Evolutionary conservation across 116 monocot genomes (phyloP), one percentile per base, ranked within the genome.

Genomic region (Dioscorea cayenensis): DNA sequence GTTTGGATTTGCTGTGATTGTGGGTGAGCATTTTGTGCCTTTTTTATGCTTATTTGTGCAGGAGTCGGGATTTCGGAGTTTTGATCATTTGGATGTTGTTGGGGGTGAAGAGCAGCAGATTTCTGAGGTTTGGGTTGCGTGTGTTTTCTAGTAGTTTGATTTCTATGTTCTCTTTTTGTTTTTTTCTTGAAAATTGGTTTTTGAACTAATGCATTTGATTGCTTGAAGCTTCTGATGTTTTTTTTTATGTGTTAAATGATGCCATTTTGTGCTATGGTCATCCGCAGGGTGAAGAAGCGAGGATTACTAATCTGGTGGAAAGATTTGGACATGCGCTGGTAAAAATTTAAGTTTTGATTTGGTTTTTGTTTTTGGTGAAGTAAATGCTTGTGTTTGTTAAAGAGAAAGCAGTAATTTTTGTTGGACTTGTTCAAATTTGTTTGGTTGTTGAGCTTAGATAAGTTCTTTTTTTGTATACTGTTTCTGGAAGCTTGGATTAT

Each of bases 111-210:
- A 74, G 23, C 73, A 51, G 20, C 71, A 67, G 73, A 16, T 19
- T 18, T 62, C 73, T 2, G 70, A 84, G 84, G 84, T 84, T 73
- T 48, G 16, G 22, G 35, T 72, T 17, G 43, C 43, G 3, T 43
- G 43, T 12, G 11, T 43, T 43, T 43, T 43, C 11, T 43, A 7
- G 11, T 9, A 43, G 43, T 43, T 43, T 43, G 43, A 12, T 43
- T 6, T 43, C 43, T 43, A 43, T 43, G 43, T 12, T 43, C 43
- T 43, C 8, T 43, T 43, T 43, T 43, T 43, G 17, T 27, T 70
- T 32, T 32, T 32, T 21, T 18, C 32, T 81, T 62, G 32, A 19
- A 60, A 29, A 23, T 36, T 69, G 38, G 20, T 23, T 32, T 32
- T 35, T 2, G 51, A 19, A 6, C 21, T 52, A 5, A 55, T 22